Conservation (phyloP, 257 asterid species). For the Solanum arcanum region DNA sequence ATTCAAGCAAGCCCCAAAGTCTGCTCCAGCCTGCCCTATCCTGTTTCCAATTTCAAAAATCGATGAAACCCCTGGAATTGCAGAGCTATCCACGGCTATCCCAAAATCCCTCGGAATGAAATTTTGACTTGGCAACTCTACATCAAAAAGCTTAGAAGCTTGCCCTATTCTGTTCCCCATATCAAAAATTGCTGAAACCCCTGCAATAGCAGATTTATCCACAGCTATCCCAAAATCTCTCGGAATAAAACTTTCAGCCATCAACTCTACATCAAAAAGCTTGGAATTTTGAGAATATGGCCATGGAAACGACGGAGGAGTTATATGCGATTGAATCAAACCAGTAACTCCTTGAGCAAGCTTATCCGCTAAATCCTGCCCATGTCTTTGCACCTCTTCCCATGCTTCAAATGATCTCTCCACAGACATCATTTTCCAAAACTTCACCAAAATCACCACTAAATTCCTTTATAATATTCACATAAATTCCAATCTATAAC, state of each 20-base stretch:
- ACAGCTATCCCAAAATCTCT: slow-evolving; percentile 53
- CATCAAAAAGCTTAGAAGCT: slow-evolving; percentile 48
- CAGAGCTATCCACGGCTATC: slow-evolving; percentile 43
- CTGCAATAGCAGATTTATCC: slow-evolving; percentile 47
- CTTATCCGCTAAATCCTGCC: slow-evolving; percentile 80
- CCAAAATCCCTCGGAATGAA: slow-evolving; percentile 55
- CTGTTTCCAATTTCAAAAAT: slow-evolving; percentile 79
- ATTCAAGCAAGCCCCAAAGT: slow-evolving; percentile 63
- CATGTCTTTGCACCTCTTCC: slow-evolving; percentile 99
- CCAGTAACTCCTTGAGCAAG: slow-evolving; percentile 84
- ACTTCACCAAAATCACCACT: neutral
- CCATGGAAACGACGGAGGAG: slow-evolving; percentile 74
- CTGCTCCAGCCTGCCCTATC: slow-evolving; percentile 87
- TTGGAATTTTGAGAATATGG: slow-evolving; percentile 56
- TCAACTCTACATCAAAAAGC: slow-evolving; percentile 69
- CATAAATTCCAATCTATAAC: neutral
- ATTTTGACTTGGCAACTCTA: slow-evolving; percentile 55
- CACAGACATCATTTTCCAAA: slow-evolving; percentile 61
- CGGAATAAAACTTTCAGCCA: slow-evolving; percentile 42
- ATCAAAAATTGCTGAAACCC: slow-evolving; percentile 76
- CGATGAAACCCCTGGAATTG: slow-evolving; percentile 62
- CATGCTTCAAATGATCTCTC: slow-evolving; percentile 96
- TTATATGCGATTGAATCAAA: slow-evolving; percentile 68
- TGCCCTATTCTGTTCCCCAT: neutral
- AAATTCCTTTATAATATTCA: neutral